Evolutionary conservation across 306 rosid species (phyloP).

Genomic region (Hippophae gyantsensis): DNA sequence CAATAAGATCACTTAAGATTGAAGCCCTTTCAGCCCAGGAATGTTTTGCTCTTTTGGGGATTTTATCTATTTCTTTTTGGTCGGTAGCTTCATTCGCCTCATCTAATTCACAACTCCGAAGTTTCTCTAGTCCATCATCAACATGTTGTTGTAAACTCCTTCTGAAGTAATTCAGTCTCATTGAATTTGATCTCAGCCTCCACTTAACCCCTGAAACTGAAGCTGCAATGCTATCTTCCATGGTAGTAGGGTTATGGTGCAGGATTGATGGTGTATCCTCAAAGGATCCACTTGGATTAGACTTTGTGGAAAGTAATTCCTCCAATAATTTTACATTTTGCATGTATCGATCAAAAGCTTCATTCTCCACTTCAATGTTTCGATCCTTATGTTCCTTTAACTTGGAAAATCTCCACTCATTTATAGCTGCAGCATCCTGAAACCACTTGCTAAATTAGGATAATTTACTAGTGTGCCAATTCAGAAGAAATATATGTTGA

Average conservation of each 20-base stretch:
- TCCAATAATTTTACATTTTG: slow-evolving; percentile 67
- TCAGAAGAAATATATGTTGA: slow-evolving; percentile 2
- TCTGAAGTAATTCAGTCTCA: slow-evolving; percentile 44
- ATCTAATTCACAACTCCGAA: slow-evolving; percentile 30
- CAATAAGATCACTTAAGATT: slow-evolving; percentile 55
- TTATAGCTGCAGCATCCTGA: slow-evolving; percentile 80
- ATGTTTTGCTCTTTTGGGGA: slow-evolving; percentile 31
- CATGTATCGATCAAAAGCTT: slow-evolving; percentile 84
- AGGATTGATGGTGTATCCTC: slow-evolving; percentile 32
- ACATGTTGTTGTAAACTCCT: slow-evolving; percentile 55
- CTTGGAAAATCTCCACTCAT: slow-evolving; percentile 95
- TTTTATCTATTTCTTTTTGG: slow-evolving; percentile 33
- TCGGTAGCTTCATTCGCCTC: slow-evolving; percentile 33
- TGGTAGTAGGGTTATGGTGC: slow-evolving; percentile 24
- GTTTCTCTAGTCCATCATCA: slow-evolving; percentile 60
- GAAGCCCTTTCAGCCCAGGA: slow-evolving; percentile 41
- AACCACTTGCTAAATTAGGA: slow-evolving; percentile 31
- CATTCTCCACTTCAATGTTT: slow-evolving; percentile 66
- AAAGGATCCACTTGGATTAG: slow-evolving; percentile 26
- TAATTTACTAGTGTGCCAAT: slow-evolving; percentile 12
- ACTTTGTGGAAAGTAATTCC: slow-evolving; percentile 60
- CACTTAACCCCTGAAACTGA: slow-evolving; percentile 48
- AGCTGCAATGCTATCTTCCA: slow-evolving; percentile 32
- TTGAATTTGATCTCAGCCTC: slow-evolving; percentile 50
- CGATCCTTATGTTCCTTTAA: slow-evolving; percentile 66